phyloP scores from a whole-genome alignment of 2,329 filamentous ascomycete genomes.

The Verticillium isaacii region DNA sequence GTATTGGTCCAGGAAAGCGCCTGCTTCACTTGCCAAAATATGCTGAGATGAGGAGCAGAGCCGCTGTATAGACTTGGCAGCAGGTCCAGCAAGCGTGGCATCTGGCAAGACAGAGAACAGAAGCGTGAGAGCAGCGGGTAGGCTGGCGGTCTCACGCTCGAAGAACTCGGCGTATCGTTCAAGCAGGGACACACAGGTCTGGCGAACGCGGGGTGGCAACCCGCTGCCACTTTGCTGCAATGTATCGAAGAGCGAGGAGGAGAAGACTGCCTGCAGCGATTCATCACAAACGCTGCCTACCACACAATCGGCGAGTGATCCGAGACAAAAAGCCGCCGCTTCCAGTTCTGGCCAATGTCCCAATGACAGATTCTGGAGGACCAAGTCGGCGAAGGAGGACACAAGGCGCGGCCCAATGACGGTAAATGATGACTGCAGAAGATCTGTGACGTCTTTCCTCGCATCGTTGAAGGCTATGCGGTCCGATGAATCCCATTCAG shows the following conservation, averaged over 20 bases:
- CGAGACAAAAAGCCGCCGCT: conserved; percentile 58
- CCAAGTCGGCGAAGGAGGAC: conserved; percentile 50
- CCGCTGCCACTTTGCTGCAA: conserved; percentile 42
- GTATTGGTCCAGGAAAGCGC: conserved; percentile 68
- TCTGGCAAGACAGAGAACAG: conserved; percentile 67
- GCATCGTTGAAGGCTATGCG: conserved; percentile 66
- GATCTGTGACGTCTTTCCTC: conserved; percentile 72
- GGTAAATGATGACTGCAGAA: conserved; percentile 67
- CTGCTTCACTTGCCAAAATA: conserved; percentile 62
- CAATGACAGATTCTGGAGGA: conserved; percentile 42
- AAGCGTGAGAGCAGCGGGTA: conserved; percentile 68
- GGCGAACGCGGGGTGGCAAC: conserved; percentile 58
- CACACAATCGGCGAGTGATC: conserved; percentile 62
- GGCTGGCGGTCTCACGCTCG: conserved; percentile 59
- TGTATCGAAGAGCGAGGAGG: conserved; percentile 51
- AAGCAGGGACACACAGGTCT: conserved; percentile 66
- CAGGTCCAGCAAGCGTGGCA: conserved; percentile 56
- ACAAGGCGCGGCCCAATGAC: conserved; percentile 53
- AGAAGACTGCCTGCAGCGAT: conserved; percentile 57
- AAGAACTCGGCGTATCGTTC: conserved; percentile 75
- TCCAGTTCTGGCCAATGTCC: conserved; percentile 57
- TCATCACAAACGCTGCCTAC: conserved; percentile 55
- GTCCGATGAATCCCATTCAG: conserved; percentile 66
- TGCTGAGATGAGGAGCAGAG: conserved; percentile 72
- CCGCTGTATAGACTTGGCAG: conserved; percentile 68